Percentiles rank a stretch among this genome's conserved stretches.
Conservation (phyloP, 345 rosid genomes). For the Leavenworthia alabamica region DNA sequence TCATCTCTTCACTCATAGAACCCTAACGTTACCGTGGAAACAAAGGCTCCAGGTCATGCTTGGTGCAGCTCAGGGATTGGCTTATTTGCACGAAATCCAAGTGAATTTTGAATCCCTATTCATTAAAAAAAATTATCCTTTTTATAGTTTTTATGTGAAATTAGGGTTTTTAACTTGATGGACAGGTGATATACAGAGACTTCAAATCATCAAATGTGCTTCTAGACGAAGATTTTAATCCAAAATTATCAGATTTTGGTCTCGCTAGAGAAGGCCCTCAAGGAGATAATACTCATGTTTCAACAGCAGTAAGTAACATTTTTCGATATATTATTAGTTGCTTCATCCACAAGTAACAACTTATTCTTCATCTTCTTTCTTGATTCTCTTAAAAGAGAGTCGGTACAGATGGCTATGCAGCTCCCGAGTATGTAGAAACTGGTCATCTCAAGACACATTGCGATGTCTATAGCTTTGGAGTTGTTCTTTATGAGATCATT, state of each 20-base stretch:
- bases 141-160: neutral
- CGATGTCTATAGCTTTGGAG: conserved; percentile 84
- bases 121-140: no score
- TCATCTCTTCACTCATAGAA: conserved; percentile 50
- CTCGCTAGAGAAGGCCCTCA: conserved; percentile 94
- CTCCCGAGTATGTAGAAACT: conserved; percentile 81
- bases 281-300: conserved; percentile 71
- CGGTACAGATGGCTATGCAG: conserved; percentile 94
- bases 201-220: conserved; percentile 88
- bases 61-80: conserved; percentile 82
- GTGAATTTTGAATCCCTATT: neutral
- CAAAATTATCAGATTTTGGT: conserved; percentile 92
- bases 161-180: neutral
- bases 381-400: conserved; percentile 47
- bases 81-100: conserved; percentile 56
- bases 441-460: conserved; percentile 71
- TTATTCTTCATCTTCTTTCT: neutral
- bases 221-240: conserved; percentile 48
- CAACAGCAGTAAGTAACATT: conserved; percentile 57
- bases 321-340: neutral
- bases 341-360: conserved; percentile 13
- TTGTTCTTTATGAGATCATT: conserved; percentile 87
- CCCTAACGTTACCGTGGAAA: conserved; percentile 53
- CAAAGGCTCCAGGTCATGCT: conserved; percentile 73
- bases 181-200: conserved; percentile 86